These are phyloP conservation scores for Candida pseudoglaebosa DNA, from an alignment of 805 yeast species.

Conservation along the genomic window DNA sequence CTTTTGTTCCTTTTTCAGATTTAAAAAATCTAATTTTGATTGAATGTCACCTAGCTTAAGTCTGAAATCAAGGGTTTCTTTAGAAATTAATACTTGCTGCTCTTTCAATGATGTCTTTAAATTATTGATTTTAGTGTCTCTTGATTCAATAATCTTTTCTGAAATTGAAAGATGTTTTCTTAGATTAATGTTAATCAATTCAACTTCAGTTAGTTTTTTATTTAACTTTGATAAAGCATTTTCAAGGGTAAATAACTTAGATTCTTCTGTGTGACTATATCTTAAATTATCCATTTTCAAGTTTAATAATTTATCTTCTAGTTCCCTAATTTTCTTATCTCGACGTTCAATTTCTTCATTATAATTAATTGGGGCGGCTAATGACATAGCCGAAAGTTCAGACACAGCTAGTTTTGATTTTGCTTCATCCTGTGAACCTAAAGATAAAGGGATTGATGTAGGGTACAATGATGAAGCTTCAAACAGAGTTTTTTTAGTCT, in stretches of 20 bases:
- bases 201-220: slow-evolving; percentile 57
- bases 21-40: slow-evolving; percentile 5
- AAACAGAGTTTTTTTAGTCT: too few relatives aligned
- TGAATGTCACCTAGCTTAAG: slow-evolving; percentile 25
- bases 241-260: slow-evolving; percentile 50
- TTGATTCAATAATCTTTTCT: slow-evolving; percentile 52
- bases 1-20: slow-evolving; percentile 9
- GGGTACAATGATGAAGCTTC: too few relatives aligned
- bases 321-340: slow-evolving; percentile 26
- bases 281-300: slow-evolving; percentile 29
- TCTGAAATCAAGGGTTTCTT: slow-evolving; percentile 50
- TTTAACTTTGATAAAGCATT: slow-evolving; percentile 54
- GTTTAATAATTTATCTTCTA: slow-evolving; percentile 25
- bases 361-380: too few relatives aligned
- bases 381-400: neutral
- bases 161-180: slow-evolving; percentile 53
- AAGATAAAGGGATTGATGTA: neutral
- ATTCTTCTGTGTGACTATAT: slow-evolving; percentile 38
- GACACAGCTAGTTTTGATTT: too few relatives aligned
- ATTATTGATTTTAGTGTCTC: slow-evolving; percentile 53
- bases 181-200: slow-evolving; percentile 54
- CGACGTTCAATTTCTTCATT: slow-evolving; percentile 22
- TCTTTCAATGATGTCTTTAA: slow-evolving; percentile 48
- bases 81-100: slow-evolving; percentile 37
- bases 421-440: too few relatives aligned